Conservation (phyloP, 371 early-diverging fungal genomes). For the Syncephalastrum contaminatum region DNA sequence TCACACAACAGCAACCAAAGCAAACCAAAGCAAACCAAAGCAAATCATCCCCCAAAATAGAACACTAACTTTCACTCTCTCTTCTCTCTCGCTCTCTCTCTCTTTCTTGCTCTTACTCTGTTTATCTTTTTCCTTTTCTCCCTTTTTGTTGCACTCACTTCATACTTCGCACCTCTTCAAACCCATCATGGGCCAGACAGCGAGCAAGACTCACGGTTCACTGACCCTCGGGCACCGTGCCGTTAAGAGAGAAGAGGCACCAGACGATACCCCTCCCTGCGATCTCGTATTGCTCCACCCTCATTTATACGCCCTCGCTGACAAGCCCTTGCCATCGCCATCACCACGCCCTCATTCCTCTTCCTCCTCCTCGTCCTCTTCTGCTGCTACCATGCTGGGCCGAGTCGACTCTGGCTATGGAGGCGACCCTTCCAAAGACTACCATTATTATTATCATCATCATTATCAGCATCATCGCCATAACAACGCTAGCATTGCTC, state of each 20-base stretch:
- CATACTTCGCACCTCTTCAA: not conserved
- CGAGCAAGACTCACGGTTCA: constrained; percentile 13
- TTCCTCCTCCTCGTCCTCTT: no score
- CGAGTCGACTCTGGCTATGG: constrained; percentile 21
- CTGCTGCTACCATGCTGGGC: constrained; percentile 5
- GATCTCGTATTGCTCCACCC: constrained; percentile 8
- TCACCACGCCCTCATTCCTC: constrained; percentile 1
- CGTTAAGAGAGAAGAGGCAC: not conserved
- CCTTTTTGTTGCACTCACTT: constrained; percentile 5
- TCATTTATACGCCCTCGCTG: constrained; percentile 12
- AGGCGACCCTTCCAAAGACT: not conserved
- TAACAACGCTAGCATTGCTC: constrained; percentile 4
- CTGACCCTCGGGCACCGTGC: constrained; percentile 15
- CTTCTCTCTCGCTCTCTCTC: no score
- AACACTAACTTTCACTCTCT: not conserved
- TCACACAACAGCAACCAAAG: no score
- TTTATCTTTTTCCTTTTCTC: constrained; percentile 9
- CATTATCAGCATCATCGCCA: not conserved
- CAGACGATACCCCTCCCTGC: not conserved
- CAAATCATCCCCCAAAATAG: no score
- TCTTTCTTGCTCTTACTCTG: not conserved
- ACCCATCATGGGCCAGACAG: constrained; percentile 17
- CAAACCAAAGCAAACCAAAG: no score
- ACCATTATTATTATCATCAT: constrained; percentile 1
- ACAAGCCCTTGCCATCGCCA: constrained; percentile 4